Conservation (phyloP, 1,284 basidiomycete genomes). For the Heterobasidion irregulare region DNA sequence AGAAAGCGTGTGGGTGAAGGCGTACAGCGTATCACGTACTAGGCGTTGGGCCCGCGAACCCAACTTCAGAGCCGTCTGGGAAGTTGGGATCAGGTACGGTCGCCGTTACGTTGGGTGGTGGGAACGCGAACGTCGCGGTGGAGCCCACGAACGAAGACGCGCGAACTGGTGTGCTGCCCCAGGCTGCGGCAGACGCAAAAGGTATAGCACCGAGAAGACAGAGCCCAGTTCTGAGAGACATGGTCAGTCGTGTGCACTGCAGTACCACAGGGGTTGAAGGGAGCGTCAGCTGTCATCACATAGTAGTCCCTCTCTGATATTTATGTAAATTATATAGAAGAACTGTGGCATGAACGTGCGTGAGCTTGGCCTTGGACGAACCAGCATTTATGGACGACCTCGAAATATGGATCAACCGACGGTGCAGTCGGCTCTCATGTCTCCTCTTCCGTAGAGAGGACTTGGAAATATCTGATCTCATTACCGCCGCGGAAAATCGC, state of each 20-base stretch:
- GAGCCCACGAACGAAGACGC: conserved; percentile 19
- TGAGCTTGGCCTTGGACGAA: too few species aligned
- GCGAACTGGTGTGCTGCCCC: background rate
- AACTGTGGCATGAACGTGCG: too few species aligned
- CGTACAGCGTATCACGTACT: conserved; percentile 9
- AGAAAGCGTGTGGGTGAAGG: too few species aligned
- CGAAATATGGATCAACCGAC: too few species aligned
- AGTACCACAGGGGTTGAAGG: background rate
- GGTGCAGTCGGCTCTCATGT: too few species aligned
- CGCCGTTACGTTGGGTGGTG: conserved; percentile 17
- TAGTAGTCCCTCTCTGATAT: too few species aligned
- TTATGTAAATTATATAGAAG: too few species aligned
- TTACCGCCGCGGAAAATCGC: too few species aligned
- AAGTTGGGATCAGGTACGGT: conserved; percentile 18
- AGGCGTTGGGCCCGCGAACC: conserved; percentile 21
- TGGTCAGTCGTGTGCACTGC: background rate
- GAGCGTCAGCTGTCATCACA: too few species aligned
- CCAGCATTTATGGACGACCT: too few species aligned
- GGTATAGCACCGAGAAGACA: background rate
- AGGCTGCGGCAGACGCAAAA: background rate
- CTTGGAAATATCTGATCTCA: too few species aligned
- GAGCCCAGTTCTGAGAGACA: background rate
- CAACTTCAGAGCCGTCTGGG: conserved; percentile 19
- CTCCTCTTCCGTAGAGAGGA: too few species aligned
- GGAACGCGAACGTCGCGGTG: conserved; percentile 19